Percentiles rank a stretch among this genome's conserved stretches.
phyloP scores from a whole-genome alignment of 2,329 filamentous ascomycete species.

The Fusarium virguliforme region DNA sequence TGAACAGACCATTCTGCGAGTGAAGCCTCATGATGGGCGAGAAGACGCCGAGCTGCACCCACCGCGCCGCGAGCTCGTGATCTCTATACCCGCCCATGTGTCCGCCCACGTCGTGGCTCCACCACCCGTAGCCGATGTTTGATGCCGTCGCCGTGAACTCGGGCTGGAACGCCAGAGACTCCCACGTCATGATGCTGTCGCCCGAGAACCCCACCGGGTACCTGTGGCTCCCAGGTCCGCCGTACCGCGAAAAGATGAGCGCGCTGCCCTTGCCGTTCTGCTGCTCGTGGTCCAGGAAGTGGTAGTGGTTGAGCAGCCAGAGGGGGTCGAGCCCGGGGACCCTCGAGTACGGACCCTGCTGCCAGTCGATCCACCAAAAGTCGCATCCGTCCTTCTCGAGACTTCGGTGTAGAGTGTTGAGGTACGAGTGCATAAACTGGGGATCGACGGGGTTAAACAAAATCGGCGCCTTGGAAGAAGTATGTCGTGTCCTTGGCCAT shows the following conservation, averaged over 20 bases:
- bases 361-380: slow-evolving; percentile 80
- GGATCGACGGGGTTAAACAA: slow-evolving; percentile 70
- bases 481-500: slow-evolving; percentile 70
- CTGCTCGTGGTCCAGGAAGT: slow-evolving; percentile 68
- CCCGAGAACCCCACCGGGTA: slow-evolving; percentile 78
- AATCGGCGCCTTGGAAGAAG: slow-evolving; percentile 65
- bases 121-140: slow-evolving; percentile 79
- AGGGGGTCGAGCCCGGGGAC: slow-evolving; percentile 74
- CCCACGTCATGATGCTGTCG: slow-evolving; percentile 73
- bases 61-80: slow-evolving; percentile 72
- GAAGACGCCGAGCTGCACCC: slow-evolving; percentile 75
- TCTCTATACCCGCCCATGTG: slow-evolving; percentile 71
- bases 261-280: slow-evolving; percentile 56
- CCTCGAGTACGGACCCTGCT: slow-evolving; percentile 71
- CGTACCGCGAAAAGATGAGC: slow-evolving; percentile 74
- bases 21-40: slow-evolving; percentile 75
- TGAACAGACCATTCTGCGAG: slow-evolving; percentile 71
- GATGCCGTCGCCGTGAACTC: slow-evolving; percentile 78
- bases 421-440: slow-evolving; percentile 71
- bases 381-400: slow-evolving; percentile 72
- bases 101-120: slow-evolving; percentile 79
- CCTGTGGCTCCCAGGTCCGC: slow-evolving; percentile 74
- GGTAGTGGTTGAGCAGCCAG: slow-evolving; percentile 77
- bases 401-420: slow-evolving; percentile 69
- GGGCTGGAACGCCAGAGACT: slow-evolving; percentile 74